phyloP scores from a whole-genome alignment of 2,329 filamentous ascomycete species.

The Colletotrichum spinosum region DNA sequence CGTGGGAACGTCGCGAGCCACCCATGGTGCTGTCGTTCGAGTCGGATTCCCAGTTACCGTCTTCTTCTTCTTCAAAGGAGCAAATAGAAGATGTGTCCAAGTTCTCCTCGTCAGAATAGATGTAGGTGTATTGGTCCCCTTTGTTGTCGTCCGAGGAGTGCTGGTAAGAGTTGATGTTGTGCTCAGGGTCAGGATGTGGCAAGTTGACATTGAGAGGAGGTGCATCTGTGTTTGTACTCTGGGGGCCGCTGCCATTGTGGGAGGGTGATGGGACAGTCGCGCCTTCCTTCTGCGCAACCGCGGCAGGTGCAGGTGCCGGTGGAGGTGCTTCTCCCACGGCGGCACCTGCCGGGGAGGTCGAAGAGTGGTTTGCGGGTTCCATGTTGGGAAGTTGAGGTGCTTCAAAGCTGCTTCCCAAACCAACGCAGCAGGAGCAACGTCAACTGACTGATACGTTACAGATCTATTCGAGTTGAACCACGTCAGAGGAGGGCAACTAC shows the following conservation, averaged over 20 bases:
- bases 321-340: conserved; percentile 20
- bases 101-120: conserved; percentile 29
- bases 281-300: conserved; percentile 25
- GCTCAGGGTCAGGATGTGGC: conserved; percentile 17
- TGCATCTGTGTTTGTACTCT: conserved; percentile 27
- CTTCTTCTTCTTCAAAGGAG: conserved; percentile 35
- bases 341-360: conserved; percentile 32
- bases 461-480: too few relatives aligned
- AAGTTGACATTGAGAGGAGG: conserved; percentile 19
- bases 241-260: conserved; percentile 8
- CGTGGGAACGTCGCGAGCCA: conserved; percentile 31
- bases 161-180: conserved; percentile 27
- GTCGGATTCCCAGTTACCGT: conserved; percentile 33
- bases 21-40: conserved; percentile 27
- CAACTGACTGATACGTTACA: too few relatives aligned
- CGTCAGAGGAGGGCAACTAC: neutral
- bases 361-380: conserved; percentile 21
- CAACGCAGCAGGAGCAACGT: conserved; percentile 7
- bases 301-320: too few relatives aligned
- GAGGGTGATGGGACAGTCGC: conserved; percentile 20
- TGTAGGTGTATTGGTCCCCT: conserved; percentile 33
- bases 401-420: too few relatives aligned
- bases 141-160: conserved; percentile 24
- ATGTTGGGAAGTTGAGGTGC: conserved; percentile 22
- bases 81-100: conserved; percentile 36